Base-by-base conservation (phyloP, 2,329 filamentous ascomycete species). In the Aspergillus proliferans region DNA sequence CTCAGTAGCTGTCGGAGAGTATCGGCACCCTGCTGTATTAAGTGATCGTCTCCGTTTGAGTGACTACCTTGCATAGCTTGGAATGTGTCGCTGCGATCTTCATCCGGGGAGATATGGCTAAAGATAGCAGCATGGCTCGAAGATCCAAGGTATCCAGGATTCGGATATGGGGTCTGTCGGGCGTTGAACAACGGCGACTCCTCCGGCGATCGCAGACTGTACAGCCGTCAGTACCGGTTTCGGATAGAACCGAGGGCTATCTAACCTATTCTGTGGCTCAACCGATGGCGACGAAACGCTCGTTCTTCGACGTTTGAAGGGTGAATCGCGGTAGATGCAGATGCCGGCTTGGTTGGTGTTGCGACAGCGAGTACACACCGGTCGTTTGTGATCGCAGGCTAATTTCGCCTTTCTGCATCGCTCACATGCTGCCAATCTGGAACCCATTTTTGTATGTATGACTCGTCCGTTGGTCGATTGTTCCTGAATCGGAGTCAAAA, bases 41-140 rank as follows among this genome's bases (percentile, higher is more conserved):
- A 33, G 22, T 58, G 48, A 33, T 61, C 58, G 8, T 62, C 60
- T 5, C 57, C 58, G 10, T 55, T 45, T 57, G 51, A 15, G 49
- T 24, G 34, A 41, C 36, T 4, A 34, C 21, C 6, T 45, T 40
- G n/a, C 50, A 51, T 3, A 40, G 33, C 33, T 19, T 45, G 26
- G 26, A 30, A 30, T 5, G 26, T 12, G 4, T 30, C 10, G 10
- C 26, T 2, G 15, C 47, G 52, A 30, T 57, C 56, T 28, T 49
- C 57, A 10, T 58, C 51, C 1, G 53, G 46, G n/a, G 58, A 55
- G 46, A 63, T 62, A 24, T 63, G 60, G 21, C 58, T 58, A 40
- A 63, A 63, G 40, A 63, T 63, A 12, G 60, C 58, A 3, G 56
- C 58, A 57, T 63, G 61, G 41, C 61, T 63, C 14, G 61, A 63